Evolutionary conservation across 2,329 filamentous ascomycete genomes (phyloP), one percentile per base, ranked within the genome.

Genomic region (Cryphonectria naterciae): DNA sequence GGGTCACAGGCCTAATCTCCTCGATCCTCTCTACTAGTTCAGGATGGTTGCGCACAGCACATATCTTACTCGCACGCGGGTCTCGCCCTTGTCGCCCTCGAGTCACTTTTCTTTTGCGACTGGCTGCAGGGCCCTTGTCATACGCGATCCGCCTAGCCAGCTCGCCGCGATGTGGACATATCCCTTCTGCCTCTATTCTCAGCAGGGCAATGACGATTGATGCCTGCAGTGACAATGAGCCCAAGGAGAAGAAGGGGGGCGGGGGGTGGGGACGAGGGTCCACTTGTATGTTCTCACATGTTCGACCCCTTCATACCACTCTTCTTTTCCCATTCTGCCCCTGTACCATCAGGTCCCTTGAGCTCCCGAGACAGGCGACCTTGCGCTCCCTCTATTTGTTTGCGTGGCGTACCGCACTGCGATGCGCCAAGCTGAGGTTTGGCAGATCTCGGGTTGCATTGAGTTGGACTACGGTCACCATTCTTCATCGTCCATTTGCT

Each of bases 1-100:
- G 67, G 56, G 68, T 72, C 54, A 65, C 68, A 67, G 61, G 58
- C 52, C 63, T 66, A 70, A 72, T 72, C 54, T 72, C 69, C 66
- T 67, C 25, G 37, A 39, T 39, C 35, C 62, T 54, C 54, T 54
- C 43, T 49, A 41, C 46, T 52, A 32, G 56, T 61, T 60, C 41
- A 61, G 70, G 35, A 43, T 64, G 39, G 46, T 25, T 64, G 37
- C n/a, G 61, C 37, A 64, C 61, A 43, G 41, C 61, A 64, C 61
- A 22, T n/a, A 15, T 64, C 37, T 41, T 28, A 39, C 39, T 64
- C 61, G 61, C n/a, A 64, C 35, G 41, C 41, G 61, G 61, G 61
- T 43, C 61, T 64, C 61, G 61, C 61, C 37, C 37, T 32, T 64
- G 41, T 43, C n/a, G 61, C 37, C 61, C 25, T 60, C 37, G 65